Base-by-base conservation (phyloP, 148 eudicot genomes). In the Diospyros lotus region DNA sequence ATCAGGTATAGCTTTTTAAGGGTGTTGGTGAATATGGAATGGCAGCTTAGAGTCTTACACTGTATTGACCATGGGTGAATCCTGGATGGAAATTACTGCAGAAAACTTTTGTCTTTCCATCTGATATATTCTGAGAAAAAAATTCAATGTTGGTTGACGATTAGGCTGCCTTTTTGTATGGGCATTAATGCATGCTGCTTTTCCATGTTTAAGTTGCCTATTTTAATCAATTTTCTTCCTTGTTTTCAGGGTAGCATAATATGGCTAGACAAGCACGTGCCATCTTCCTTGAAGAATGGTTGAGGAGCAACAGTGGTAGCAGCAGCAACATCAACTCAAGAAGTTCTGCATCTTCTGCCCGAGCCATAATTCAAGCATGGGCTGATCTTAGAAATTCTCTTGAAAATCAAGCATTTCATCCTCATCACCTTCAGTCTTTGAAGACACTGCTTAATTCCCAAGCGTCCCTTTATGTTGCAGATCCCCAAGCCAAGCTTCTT, bases 401-500 rank as follows among this genome's bases (percentile, higher is more conserved):
- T 40, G 84, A 89, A 58, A 67, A 79, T 60, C 81, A 77, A 41
- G 53, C 80, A 6, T 96, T 96, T 74, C 75, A 65, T 62, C 73
- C 75, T 13, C 84, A 70, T 58, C 97, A 89, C 69, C 78, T 82
- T 66, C 75, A 87, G 64, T 84, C 94, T 78, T 77, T 96, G 55
- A 81, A 86, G 82, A 69, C 82, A 39, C 91, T 96, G 39, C 58
- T 78, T 40, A 70, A 78, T 63, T 86, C 86, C 65, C 87, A 87
- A 75, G 73, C 77, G 50, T 84, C 94, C 14, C 87, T 96, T 63
- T 85, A 88, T 82, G 94, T 96, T 61, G 91, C 99, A 4, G 99
- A 96, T 60, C 99, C 99, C 51, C 99, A 96, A 84, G 99, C 97
- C 28, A 96, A 89, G 79, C 84, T 96, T 75, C 42, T 96, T 0